Evolutionary conservation across 805 yeast genomes (phyloP).

Genomic region (Candida caryicola): DNA sequence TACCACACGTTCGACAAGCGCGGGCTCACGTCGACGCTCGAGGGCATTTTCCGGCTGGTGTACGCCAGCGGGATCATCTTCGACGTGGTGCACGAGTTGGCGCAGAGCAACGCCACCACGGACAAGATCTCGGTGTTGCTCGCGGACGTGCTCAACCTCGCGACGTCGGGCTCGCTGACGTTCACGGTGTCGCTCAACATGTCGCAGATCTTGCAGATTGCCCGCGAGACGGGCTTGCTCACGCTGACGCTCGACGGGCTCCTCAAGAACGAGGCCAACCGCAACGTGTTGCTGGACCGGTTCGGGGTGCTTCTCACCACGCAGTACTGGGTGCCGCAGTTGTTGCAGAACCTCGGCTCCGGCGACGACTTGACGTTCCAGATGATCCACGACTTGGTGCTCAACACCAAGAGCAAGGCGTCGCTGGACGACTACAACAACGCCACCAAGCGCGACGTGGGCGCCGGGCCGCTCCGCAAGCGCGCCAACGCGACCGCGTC

Average conservation of each 20-base stretch:
- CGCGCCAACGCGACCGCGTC: slow-evolving; percentile 7
- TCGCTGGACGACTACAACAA: slow-evolving; percentile 6
- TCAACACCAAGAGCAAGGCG: slow-evolving; percentile 28
- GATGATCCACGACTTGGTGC: slow-evolving; percentile 28
- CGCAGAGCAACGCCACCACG: slow-evolving; percentile 28
- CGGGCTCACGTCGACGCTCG: slow-evolving; percentile 1
- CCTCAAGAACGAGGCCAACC: slow-evolving; percentile 29
- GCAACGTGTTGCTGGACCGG: slow-evolving; percentile 21
- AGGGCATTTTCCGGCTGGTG: slow-evolving; percentile 11
- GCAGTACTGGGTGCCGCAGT: slow-evolving; percentile 28
- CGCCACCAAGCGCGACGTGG: slow-evolving; percentile 4
- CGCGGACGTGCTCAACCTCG: slow-evolving; percentile 1
- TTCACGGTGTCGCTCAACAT: slow-evolving; percentile 16
- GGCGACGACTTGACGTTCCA: slow-evolving; percentile 29
- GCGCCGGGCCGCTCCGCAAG: slow-evolving; percentile 2
- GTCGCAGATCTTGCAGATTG: slow-evolving; percentile 19
- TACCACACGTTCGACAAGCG: not conserved
- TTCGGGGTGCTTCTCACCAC: slow-evolving; percentile 25
- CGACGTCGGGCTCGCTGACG: not conserved
- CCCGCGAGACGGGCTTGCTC: slow-evolving; percentile 27
- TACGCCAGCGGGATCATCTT: slow-evolving; percentile 25
- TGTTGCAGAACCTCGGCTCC: slow-evolving; percentile 32
- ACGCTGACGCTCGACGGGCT: slow-evolving; percentile 22
- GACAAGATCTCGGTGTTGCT: slow-evolving; percentile 25
- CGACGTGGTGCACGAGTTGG: slow-evolving; percentile 27